Conservation (phyloP, 805 yeast species). For the Teunomyces aglyptinius region DNA sequence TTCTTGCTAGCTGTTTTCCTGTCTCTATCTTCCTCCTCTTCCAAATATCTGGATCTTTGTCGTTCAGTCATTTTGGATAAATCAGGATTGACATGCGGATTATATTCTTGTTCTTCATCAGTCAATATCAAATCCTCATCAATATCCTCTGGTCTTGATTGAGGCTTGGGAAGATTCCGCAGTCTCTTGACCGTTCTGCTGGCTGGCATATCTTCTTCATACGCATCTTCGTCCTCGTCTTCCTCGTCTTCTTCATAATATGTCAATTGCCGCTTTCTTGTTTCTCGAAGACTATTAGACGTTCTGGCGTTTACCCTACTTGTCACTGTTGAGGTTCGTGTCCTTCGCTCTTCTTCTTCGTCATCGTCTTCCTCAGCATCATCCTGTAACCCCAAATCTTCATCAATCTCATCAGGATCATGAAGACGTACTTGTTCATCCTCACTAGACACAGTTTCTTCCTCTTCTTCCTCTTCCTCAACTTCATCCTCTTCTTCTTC, state of each 20-base stretch:
- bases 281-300: constrained; percentile 18
- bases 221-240: constrained; percentile 17
- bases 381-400: constrained; percentile 32
- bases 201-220: constrained; percentile 3
- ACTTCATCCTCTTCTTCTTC: constrained; percentile 16
- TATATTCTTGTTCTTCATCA: constrained; percentile 45
- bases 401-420: constrained; percentile 38
- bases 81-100: constrained; percentile 42
- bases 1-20: constrained; percentile 9
- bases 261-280: constrained; percentile 36
- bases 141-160: constrained; percentile 28
- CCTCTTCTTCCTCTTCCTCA: constrained; percentile 21
- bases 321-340: constrained; percentile 22
- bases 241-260: constrained; percentile 38
- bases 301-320: constrained; percentile 6
- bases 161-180: constrained; percentile 12
- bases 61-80: constrained; percentile 53
- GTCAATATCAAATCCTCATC: constrained; percentile 36
- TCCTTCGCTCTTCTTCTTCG: constrained; percentile 20
- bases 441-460: constrained; percentile 24
- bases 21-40: constrained; percentile 20
- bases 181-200: constrained; percentile 3
- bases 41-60: constrained; percentile 47
- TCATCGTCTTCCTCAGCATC: constrained; percentile 25
- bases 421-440: constrained; percentile 31